Conservation (phyloP, 139 green algal species). For the Astrephomene gubernaculifera region DNA sequence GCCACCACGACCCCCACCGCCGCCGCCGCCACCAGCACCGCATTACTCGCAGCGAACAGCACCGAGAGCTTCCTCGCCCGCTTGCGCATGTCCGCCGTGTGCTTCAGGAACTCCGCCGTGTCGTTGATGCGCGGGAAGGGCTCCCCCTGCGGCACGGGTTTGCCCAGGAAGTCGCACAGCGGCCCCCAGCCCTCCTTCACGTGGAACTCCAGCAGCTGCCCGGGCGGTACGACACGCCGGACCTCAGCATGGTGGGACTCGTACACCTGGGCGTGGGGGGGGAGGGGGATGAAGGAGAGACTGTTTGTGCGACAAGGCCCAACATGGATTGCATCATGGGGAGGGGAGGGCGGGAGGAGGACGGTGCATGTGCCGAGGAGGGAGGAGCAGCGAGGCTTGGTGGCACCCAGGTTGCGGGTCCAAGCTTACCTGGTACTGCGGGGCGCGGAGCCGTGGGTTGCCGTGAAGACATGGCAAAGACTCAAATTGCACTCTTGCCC, state of each 20-base stretch:
- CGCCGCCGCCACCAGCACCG: neutral
- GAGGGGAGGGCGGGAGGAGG: too few relatives aligned
- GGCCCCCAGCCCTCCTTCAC: slow-evolving; percentile 41
- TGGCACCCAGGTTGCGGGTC: neutral
- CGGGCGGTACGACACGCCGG: slow-evolving; percentile 2
- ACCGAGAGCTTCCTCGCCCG: neutral
- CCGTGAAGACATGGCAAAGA: too few relatives aligned
- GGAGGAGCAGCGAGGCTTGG: neutral
- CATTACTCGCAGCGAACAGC: neutral
- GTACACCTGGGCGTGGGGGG: neutral
- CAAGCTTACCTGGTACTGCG: neutral
- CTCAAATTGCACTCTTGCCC: neutral
- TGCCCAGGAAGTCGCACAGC: slow-evolving; percentile 48
- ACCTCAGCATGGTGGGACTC: slow-evolving; percentile 1
- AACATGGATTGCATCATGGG: too few relatives aligned
- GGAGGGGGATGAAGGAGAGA: neutral
- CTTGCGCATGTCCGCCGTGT: neutral
- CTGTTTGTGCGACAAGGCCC: neutral
- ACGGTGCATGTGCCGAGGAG: neutral
- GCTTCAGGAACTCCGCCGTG: neutral
- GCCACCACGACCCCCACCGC: neutral
- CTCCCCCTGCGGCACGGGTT: slow-evolving; percentile 5
- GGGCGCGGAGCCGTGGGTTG: neutral
- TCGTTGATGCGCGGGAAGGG: too few relatives aligned
- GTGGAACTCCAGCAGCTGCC: slow-evolving; percentile 45